These are phyloP conservation scores for Colletotrichum sp. DNA, from an alignment of 2,329 filamentous ascomycete species.

Conservation along the genomic window DNA sequence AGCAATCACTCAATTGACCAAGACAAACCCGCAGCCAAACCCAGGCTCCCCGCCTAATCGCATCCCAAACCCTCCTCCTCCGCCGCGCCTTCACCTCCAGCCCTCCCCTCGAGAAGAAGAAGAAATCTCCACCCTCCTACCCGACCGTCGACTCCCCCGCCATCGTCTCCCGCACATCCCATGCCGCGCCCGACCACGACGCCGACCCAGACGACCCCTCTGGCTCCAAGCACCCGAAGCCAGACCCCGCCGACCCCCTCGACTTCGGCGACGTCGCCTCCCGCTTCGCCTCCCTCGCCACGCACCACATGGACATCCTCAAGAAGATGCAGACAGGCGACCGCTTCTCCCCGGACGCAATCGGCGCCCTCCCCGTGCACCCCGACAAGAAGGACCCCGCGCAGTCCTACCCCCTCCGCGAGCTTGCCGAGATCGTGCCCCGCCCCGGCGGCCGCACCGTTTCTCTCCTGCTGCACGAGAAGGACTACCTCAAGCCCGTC, in stretches of 20 bases:
- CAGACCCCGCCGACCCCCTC: conserved; percentile 48
- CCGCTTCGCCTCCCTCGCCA: conserved; percentile 44
- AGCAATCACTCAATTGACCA: not conserved
- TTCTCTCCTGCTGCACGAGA: conserved; percentile 46
- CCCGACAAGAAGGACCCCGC: conserved; percentile 29
- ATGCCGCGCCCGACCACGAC: conserved; percentile 24
- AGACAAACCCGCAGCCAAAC: not conserved
- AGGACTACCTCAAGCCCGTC: conserved; percentile 55
- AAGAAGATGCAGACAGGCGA: conserved; percentile 51
- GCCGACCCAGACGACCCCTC: conserved; percentile 20
- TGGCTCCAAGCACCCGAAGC: conserved; percentile 28
- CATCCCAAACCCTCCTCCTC: not conserved
- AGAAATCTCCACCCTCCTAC: conserved; percentile 29
- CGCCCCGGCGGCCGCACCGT: conserved; percentile 44
- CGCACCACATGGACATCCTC: conserved; percentile 44
- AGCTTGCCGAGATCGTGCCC: conserved; percentile 60
- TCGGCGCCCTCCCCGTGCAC: conserved; percentile 50
- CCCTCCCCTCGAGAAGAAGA: conserved; percentile 39
- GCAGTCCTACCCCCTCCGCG: conserved; percentile 53
- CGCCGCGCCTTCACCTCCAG: conserved; percentile 35
- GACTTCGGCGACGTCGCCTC: conserved; percentile 54
- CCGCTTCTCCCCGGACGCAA: conserved; percentile 55
- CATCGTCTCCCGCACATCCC: conserved; percentile 20
- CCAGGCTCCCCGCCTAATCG: not conserved
- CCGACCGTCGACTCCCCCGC: conserved; percentile 21